A percentile compares a stretch with the other conserved stretches of the same genome.
Evolutionary conservation across 495 filamentous ascomycete species (phyloP).

Genomic region (Trichoderma virens): DNA sequence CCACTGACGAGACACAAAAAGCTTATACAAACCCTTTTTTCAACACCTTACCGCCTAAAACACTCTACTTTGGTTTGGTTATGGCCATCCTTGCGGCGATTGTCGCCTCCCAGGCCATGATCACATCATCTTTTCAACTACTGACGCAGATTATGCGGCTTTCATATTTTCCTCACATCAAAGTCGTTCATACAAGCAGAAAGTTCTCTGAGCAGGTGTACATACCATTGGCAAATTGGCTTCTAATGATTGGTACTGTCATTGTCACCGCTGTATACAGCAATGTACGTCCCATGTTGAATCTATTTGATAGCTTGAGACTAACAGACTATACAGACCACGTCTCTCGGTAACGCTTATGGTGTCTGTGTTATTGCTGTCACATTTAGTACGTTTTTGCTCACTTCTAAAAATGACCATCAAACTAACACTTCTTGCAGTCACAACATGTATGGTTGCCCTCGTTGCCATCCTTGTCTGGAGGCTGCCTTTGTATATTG

Average conservation of each 20-base stretch:
- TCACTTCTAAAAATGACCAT: not conserved
- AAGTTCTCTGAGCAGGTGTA: constrained; percentile 65
- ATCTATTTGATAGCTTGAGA: not conserved
- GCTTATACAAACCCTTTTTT: constrained; percentile 69
- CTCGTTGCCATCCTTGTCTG: constrained; percentile 62
- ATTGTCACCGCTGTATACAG: constrained; percentile 64
- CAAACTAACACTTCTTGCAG: not conserved
- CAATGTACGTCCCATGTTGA: constrained; percentile 26
- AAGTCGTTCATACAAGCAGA: constrained; percentile 56
- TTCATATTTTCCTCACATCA: constrained; percentile 68
- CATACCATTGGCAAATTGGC: constrained; percentile 64
- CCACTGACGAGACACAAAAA: constrained; percentile 35
- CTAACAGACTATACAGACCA: constrained; percentile 24
- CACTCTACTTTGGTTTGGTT: constrained; percentile 56
- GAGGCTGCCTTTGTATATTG: constrained; percentile 48
- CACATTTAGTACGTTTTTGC: constrained; percentile 41
- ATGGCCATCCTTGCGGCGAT: constrained; percentile 62
- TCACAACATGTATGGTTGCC: constrained; percentile 62
- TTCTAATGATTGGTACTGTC: constrained; percentile 68
- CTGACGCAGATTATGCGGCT: constrained; percentile 66
- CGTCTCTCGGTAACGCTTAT: constrained; percentile 40
- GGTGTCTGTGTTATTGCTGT: constrained; percentile 65
- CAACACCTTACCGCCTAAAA: constrained; percentile 56
- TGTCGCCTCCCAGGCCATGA: constrained; percentile 72
- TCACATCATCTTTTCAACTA: constrained; percentile 62